Evolutionary conservation across 2,329 filamentous ascomycete species (phyloP).

Genomic region (Pseudogymnoascus sp.): DNA sequence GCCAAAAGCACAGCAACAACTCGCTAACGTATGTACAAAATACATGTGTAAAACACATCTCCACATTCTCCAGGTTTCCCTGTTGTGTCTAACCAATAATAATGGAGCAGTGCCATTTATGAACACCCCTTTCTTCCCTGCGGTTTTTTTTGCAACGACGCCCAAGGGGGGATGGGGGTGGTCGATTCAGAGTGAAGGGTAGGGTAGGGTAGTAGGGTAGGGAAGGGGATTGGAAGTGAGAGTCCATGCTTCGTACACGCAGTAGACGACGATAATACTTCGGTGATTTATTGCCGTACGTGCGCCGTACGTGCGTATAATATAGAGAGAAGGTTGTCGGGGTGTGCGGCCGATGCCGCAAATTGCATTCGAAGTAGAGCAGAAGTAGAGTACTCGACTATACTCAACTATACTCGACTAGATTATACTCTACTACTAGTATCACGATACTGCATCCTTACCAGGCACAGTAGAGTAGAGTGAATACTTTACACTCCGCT

Average conservation of each 20-base stretch:
- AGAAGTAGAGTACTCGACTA: too few relatives aligned
- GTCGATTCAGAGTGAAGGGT: background rate
- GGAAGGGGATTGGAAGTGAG: background rate
- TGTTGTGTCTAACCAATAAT: background rate
- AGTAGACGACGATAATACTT: background rate
- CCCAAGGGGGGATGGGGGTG: background rate
- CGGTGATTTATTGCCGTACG: background rate
- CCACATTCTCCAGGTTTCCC: constrained; percentile 5
- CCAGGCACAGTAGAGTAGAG: too few relatives aligned
- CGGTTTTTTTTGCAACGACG: background rate
- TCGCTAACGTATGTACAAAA: background rate
- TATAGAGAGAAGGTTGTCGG: background rate
- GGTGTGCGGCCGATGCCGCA: background rate
- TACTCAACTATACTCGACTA: too few relatives aligned
- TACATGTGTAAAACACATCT: background rate
- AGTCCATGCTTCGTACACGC: background rate
- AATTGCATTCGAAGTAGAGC: background rate
- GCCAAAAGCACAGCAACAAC: background rate
- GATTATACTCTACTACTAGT: too few relatives aligned
- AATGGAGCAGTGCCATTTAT: background rate
- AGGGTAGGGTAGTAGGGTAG: background rate
- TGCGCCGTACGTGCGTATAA: background rate
- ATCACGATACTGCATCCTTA: too few relatives aligned
- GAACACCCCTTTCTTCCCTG: constrained; percentile 3
- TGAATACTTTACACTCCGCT: too few relatives aligned